Percentiles rank a stretch among this genome's conserved stretches.
Evolutionary conservation across 257 asterid species (phyloP).

Genomic region (Solanum gandarillasii): DNA sequence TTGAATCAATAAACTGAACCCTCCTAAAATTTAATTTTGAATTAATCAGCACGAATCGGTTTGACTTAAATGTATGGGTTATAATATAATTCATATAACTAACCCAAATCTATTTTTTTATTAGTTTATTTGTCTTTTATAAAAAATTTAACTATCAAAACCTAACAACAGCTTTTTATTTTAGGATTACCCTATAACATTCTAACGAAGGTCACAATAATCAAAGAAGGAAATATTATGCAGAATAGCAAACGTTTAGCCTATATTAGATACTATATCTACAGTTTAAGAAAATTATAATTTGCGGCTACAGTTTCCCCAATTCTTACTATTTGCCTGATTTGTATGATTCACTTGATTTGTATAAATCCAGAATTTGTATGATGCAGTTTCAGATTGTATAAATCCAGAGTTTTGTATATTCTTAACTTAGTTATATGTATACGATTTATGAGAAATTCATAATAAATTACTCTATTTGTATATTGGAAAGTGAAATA

Average conservation of each 20-base stretch:
- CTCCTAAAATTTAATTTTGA: not conserved
- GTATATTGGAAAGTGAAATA: not conserved
- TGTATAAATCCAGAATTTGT: not conserved
- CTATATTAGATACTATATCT: not conserved
- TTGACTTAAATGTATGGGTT: not conserved
- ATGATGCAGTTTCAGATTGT: too few species aligned
- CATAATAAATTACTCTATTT: too few species aligned
- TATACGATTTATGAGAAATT: not conserved
- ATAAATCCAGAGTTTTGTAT: too few species aligned
- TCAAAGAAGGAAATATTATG: not conserved
- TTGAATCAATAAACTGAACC: not conserved
- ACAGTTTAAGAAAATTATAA: too few species aligned
- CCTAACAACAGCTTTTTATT: not conserved
- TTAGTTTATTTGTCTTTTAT: not conserved
- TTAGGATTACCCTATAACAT: not conserved
- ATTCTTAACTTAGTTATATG: too few species aligned
- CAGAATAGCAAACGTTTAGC: not conserved
- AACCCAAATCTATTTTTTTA: not conserved
- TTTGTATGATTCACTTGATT: not conserved
- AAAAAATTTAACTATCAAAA: not conserved
- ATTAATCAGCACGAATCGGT: not conserved
- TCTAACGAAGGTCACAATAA: not conserved
- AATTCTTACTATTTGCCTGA: too few species aligned
- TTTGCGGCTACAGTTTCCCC: fast-evolving
- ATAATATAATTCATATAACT: not conserved